Conservation (phyloP, 805 yeast genomes). For the Myxozyma neglecta region DNA sequence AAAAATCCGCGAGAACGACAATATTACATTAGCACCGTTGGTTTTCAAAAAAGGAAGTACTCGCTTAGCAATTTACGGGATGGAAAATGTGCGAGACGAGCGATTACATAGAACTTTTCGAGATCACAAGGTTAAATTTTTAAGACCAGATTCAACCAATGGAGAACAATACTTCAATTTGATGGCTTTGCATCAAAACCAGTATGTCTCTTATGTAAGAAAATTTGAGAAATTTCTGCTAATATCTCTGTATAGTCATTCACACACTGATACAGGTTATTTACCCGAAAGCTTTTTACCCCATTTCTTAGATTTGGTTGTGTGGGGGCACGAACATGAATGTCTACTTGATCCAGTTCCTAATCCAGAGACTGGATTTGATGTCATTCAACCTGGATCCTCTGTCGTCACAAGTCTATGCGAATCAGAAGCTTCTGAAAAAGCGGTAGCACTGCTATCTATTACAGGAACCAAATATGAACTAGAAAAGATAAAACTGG, state of each 20-base stretch:
- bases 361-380: constrained; percentile 61
- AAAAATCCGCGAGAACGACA: constrained; percentile 69
- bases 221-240: neutral
- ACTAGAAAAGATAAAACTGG: constrained; percentile 61
- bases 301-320: constrained; percentile 70
- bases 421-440: constrained; percentile 77
- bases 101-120: constrained; percentile 78
- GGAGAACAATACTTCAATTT: constrained; percentile 74
- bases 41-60: constrained; percentile 81
- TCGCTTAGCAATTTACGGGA: constrained; percentile 80
- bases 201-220: constrained; percentile 24
- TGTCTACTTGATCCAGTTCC: constrained; percentile 68
- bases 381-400: constrained; percentile 88
- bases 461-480: constrained; percentile 58
- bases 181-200: constrained; percentile 90
- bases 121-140: constrained; percentile 75
- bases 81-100: constrained; percentile 88
- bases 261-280: constrained; percentile 75
- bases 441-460: constrained; percentile 67
- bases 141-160: constrained; percentile 57
- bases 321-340: constrained; percentile 99
- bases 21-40: constrained; percentile 71
- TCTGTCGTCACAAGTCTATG: constrained; percentile 88
- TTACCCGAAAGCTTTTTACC: constrained; percentile 87
- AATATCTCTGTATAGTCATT: constrained; percentile 39